phyloP scores from a whole-genome alignment of 148 eudicot species.

The Rhododendron vialii region DNA sequence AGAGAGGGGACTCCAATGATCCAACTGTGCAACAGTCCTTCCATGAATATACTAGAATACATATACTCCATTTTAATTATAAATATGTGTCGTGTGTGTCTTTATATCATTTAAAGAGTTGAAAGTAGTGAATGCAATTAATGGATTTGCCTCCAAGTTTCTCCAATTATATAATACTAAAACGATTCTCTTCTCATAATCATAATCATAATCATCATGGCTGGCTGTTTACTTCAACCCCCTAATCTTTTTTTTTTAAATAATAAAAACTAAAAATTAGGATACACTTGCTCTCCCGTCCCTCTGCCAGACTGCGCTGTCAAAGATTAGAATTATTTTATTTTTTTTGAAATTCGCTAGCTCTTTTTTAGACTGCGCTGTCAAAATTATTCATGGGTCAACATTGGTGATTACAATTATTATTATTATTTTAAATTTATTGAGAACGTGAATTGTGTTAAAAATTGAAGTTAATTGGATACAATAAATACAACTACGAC shows the following conservation, averaged over 20 bases:
- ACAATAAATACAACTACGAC: neutral
- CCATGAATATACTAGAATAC: too few relatives aligned
- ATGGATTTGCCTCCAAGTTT: constrained; percentile 31
- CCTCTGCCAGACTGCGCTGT: neutral
- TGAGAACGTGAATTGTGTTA: neutral
- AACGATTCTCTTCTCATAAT: neutral
- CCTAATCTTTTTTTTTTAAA: neutral
- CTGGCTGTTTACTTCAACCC: neutral
- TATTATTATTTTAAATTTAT: neutral
- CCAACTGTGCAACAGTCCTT: neutral
- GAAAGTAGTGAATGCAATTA: constrained; percentile 23
- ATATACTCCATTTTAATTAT: neutral
- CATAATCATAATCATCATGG: neutral
- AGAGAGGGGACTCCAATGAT: neutral
- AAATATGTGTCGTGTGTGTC: constrained; percentile 2
- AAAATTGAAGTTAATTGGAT: neutral
- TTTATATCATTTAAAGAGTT: constrained; percentile 14
- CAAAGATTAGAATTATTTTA: neutral
- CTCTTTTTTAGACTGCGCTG: neutral
- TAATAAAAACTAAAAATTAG: neutral
- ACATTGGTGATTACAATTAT: neutral
- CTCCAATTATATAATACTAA: neutral
- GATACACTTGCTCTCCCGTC: neutral
- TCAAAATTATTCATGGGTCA: neutral
- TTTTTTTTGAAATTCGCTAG: neutral